Percentiles rank a stretch among this genome's conserved stretches.
These are phyloP conservation scores for Ogataea hybrid DNA, from an alignment of 1,139 yeast species.

Conservation along the genomic window DNA sequence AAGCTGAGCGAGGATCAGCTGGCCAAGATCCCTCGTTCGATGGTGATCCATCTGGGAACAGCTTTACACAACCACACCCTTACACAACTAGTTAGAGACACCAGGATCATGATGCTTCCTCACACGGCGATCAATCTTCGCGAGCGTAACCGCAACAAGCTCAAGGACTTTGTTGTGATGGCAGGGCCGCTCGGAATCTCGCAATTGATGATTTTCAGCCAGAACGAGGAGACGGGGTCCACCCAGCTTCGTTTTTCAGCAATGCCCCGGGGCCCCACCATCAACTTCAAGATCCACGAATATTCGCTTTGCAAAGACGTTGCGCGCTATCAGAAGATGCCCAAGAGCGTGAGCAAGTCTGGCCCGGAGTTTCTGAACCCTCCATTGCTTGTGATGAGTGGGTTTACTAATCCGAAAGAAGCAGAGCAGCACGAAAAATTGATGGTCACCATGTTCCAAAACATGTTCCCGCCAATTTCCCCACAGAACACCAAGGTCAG, in stretches of 20 bases:
- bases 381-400: slow-evolving; percentile 89
- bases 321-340: slow-evolving; percentile 61
- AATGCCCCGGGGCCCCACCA: slow-evolving; percentile 93
- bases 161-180: slow-evolving; percentile 92
- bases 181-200: slow-evolving; percentile 96
- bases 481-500: slow-evolving; percentile 75
- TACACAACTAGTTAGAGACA: slow-evolving; percentile 80
- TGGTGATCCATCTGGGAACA: slow-evolving; percentile 87
- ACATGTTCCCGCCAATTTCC: slow-evolving; percentile 91
- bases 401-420: slow-evolving; percentile 61
- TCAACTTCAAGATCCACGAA: slow-evolving; percentile 72
- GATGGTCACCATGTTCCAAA: slow-evolving; percentile 87
- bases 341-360: slow-evolving; percentile 65
- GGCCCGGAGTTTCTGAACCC: slow-evolving; percentile 68
- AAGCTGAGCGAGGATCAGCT: slow-evolving; percentile 63
- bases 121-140: slow-evolving; percentile 88
- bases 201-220: slow-evolving; percentile 84
- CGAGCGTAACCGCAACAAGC: slow-evolving; percentile 82
- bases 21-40: slow-evolving; percentile 79
- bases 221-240: slow-evolving; percentile 72
- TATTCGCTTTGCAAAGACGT: slow-evolving; percentile 87
- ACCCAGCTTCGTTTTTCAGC: slow-evolving; percentile 81
- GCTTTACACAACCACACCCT: slow-evolving; percentile 78
- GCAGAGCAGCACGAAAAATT: slow-evolving; percentile 72
- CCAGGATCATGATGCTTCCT: slow-evolving; percentile 92